Conservation (phyloP, 352 stramenopile genomes). For the Phytophthora meadii region DNA sequence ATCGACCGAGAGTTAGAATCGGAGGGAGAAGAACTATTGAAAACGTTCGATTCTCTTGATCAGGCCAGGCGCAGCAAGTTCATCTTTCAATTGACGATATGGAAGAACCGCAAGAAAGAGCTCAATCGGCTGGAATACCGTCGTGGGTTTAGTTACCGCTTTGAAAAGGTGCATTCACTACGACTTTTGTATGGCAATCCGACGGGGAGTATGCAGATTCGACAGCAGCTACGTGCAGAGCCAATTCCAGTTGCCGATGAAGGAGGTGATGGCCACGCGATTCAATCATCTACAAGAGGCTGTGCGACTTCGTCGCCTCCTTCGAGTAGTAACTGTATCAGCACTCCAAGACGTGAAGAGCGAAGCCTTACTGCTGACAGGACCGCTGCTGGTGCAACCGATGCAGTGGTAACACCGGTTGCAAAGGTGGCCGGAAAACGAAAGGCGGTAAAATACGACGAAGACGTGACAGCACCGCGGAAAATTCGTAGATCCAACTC, state of each 20-base stretch:
- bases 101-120: conserved; percentile 10
- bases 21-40: neutral
- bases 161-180: conserved; percentile 17
- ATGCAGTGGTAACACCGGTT: too few species aligned
- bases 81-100: conserved; percentile 11
- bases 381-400: too few species aligned
- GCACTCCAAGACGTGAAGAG: too few species aligned
- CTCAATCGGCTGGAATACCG: conserved; percentile 7
- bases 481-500: too few species aligned
- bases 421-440: too few species aligned
- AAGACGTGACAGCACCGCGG: too few species aligned
- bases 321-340: too few species aligned
- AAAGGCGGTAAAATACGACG: too few species aligned
- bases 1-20: conserved; percentile 6
- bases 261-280: too few species aligned
- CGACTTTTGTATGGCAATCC: conserved; percentile 5
- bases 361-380: too few species aligned
- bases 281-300: too few species aligned
- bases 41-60: neutral
- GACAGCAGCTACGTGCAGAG: neutral
- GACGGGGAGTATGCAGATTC: conserved; percentile 9
- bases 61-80: conserved; percentile 1
- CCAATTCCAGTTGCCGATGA: neutral
- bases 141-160: conserved; percentile 7
- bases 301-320: too few species aligned